A percentile compares a stretch with the other conserved stretches of the same genome.
Conservation (phyloP, 164 flowering plant genomes). For the Nelumbo lutea region DNA sequence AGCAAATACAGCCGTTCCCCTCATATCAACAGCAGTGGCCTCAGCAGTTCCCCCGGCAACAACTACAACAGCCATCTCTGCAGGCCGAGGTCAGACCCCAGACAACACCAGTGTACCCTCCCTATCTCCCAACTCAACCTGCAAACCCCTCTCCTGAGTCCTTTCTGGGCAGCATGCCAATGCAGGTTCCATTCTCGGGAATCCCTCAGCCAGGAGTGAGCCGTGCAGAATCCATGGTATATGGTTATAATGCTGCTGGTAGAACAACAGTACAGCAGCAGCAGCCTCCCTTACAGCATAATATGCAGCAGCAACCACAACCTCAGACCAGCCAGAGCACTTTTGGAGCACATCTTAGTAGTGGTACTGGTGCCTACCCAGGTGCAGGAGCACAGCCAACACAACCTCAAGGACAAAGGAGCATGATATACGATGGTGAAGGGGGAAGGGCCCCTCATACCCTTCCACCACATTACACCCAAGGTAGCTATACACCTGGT, state of each 20-base stretch:
- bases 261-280: conserved; percentile 43
- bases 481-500: conserved; percentile 50
- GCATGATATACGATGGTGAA: conserved; percentile 67
- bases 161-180: conserved; percentile 53
- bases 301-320: conserved; percentile 24
- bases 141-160: conserved; percentile 47
- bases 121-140: conserved; percentile 53
- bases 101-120: conserved; percentile 40
- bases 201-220: conserved; percentile 41
- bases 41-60: conserved; percentile 53
- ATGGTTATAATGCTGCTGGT: conserved; percentile 55
- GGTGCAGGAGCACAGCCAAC: conserved; percentile 45
- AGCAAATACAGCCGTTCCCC: conserved; percentile 35
- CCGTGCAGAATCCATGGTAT: conserved; percentile 46
- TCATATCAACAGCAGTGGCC: conserved; percentile 73
- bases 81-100: conserved; percentile 54
- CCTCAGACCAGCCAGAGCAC: conserved; percentile 27
- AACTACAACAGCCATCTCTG: conserved; percentile 41
- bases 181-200: conserved; percentile 58
- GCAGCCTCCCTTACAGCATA: conserved; percentile 40
- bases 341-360: conserved; percentile 47
- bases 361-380: conserved; percentile 38
- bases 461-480: conserved; percentile 45
- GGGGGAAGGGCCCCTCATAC: conserved; percentile 48
- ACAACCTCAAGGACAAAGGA: conserved; percentile 48